phyloP scores from a whole-genome alignment of 139 green algal species.

The Marvania coccoides region DNA sequence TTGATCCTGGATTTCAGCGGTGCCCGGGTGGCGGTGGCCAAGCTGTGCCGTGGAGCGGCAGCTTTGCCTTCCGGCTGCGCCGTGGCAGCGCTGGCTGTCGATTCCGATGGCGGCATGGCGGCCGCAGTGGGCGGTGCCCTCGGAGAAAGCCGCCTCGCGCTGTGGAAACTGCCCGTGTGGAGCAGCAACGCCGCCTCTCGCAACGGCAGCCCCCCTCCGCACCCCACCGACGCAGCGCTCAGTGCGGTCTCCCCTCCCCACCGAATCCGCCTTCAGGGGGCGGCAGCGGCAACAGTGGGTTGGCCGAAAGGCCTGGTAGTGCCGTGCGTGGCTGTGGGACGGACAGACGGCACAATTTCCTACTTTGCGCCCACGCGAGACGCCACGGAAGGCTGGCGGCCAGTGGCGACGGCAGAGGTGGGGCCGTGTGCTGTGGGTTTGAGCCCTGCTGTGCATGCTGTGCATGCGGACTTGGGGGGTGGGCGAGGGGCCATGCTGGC shows the following conservation, averaged over 20 bases:
- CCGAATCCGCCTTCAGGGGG: too few relatives aligned
- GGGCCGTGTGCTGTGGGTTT: too few relatives aligned
- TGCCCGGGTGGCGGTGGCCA: too few relatives aligned
- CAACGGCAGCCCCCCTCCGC: too few relatives aligned
- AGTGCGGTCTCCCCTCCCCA: too few relatives aligned
- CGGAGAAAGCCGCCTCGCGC: neutral
- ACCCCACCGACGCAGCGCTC: too few relatives aligned
- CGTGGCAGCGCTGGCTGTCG: neutral
- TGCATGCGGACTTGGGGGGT: neutral
- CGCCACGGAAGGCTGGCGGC: neutral
- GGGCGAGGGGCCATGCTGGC: neutral
- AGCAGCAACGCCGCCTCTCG: too few relatives aligned
- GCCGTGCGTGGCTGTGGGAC: slow-evolving; percentile 8
- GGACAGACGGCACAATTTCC: neutral
- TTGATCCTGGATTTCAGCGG: too few relatives aligned
- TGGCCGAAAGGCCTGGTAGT: neutral
- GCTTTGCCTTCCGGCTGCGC: too few relatives aligned
- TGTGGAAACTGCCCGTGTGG: neutral
- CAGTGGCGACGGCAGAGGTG: neutral
- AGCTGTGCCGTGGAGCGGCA: too few relatives aligned
- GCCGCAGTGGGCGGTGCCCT: neutral
- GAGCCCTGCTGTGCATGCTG: too few relatives aligned
- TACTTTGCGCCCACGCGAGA: neutral
- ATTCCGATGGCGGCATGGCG: neutral
- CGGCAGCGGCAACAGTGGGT: neutral